These are phyloP conservation scores for Ustilago loliicola DNA, from an alignment of 1,284 basidiomycete species.

Conservation along the genomic window DNA sequence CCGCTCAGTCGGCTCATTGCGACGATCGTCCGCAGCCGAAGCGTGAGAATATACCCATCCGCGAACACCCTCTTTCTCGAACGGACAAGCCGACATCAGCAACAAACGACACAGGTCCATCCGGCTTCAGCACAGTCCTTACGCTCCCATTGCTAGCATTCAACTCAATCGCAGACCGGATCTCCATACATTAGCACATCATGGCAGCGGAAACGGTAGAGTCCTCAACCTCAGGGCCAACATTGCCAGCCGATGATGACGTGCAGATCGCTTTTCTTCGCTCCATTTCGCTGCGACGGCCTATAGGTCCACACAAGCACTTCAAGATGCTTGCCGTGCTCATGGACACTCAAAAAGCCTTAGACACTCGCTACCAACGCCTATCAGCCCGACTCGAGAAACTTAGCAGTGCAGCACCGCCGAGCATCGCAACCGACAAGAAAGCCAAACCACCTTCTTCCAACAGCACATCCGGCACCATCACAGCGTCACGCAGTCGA, in stretches of 20 bases:
- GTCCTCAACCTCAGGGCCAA: conserved; percentile 22
- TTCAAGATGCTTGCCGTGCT: conserved; percentile 62
- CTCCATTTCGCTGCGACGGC: conserved; percentile 54
- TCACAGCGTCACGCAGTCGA: conserved; percentile 23
- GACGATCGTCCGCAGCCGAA: neutral
- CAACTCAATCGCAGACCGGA: neutral
- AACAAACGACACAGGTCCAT: neutral
- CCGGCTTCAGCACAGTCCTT: neutral
- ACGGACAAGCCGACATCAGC: neutral
- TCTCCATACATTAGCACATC: neutral
- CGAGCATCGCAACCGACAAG: conserved; percentile 33
- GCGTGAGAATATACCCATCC: neutral
- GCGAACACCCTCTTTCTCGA: neutral
- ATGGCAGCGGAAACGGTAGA: conserved; percentile 23
- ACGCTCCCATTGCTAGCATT: neutral
- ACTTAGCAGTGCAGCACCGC: conserved; percentile 38
- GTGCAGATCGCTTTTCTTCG: conserved; percentile 60
- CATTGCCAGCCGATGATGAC: conserved; percentile 38
- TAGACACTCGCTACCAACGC: conserved; percentile 31
- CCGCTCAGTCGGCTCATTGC: neutral
- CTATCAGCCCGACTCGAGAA: conserved; percentile 39
- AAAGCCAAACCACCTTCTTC: conserved; percentile 25
- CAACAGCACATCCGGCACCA: conserved; percentile 15
- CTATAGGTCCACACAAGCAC: conserved; percentile 62
- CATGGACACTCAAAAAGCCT: conserved; percentile 44